Evolutionary conservation across 495 filamentous ascomycete genomes (phyloP).

Genomic region (Penicillium pancosmium): DNA sequence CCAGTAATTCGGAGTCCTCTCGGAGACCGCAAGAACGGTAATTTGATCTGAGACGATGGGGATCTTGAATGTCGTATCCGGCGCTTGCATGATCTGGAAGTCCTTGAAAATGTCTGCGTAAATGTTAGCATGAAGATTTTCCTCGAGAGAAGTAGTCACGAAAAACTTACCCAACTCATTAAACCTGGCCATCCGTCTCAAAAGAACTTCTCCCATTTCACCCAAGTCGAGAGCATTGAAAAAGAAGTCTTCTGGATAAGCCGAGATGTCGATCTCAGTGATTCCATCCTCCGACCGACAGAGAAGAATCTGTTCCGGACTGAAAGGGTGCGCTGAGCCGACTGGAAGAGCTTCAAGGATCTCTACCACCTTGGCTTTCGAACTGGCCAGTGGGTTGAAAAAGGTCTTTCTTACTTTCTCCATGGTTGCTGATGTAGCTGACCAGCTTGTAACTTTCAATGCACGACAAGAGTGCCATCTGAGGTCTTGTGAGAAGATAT

Average conservation of each 20-base stretch:
- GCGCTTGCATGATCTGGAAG: conserved; percentile 27
- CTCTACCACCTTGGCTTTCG: conserved; percentile 24
- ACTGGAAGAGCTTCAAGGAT: conserved; percentile 24
- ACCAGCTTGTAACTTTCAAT: too few relatives aligned
- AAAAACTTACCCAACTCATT: conserved; percentile 17
- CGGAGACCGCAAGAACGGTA: conserved; percentile 25
- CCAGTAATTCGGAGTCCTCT: conserved; percentile 26
- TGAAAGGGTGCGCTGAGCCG: conserved; percentile 34
- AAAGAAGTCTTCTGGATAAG: conserved; percentile 27
- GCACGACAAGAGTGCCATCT: too few relatives aligned
- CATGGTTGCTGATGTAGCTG: conserved; percentile 12
- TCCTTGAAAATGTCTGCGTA: conserved; percentile 21
- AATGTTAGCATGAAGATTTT: not conserved
- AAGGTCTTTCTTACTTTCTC: conserved; percentile 25
- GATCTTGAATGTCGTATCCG: conserved; percentile 26
- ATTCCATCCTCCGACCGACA: conserved; percentile 25
- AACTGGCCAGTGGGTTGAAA: conserved; percentile 28
- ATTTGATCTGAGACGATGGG: conserved; percentile 27
- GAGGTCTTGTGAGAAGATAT: too few relatives aligned
- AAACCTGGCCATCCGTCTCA: conserved; percentile 25
- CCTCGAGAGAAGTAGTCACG: not conserved
- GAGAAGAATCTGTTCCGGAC: conserved; percentile 27
- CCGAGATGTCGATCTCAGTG: conserved; percentile 31
- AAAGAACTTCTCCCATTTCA: conserved; percentile 26
- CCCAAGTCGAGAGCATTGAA: conserved; percentile 33